Evolutionary conservation across 768 basidiomycete genomes (phyloP).

Genomic region (Termitomyces sp.): DNA sequence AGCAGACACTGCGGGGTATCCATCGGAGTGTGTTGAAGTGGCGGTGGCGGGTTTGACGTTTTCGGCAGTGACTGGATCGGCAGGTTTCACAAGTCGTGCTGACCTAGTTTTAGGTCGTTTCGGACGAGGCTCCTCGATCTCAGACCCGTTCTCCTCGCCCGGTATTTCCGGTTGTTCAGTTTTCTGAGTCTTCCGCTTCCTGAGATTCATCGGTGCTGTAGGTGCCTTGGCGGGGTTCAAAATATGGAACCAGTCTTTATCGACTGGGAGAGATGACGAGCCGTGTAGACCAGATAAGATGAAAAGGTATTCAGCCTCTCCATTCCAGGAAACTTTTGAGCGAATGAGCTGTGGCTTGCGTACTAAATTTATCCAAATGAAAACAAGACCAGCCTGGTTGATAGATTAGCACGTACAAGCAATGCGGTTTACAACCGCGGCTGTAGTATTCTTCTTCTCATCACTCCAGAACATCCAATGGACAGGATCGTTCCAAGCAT

Average conservation of each 20-base stretch:
- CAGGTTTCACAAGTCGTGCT: slow-evolving; percentile 10
- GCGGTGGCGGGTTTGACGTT: slow-evolving; percentile 7
- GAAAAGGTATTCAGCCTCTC: slow-evolving; percentile 35
- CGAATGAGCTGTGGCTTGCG: slow-evolving; percentile 36
- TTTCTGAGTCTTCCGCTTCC: slow-evolving; percentile 31
- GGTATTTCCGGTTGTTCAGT: slow-evolving; percentile 22
- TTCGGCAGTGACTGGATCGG: slow-evolving; percentile 2
- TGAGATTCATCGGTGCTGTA: slow-evolving; percentile 27
- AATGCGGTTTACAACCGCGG: slow-evolving; percentile 50
- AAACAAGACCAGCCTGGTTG: background rate
- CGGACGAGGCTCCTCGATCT: slow-evolving; percentile 25
- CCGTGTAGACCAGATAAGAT: slow-evolving; percentile 33
- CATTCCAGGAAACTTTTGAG: slow-evolving; percentile 42
- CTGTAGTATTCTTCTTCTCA: slow-evolving; percentile 45
- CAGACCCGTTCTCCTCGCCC: slow-evolving; percentile 23
- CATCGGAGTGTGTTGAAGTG: background rate
- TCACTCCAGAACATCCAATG: slow-evolving; percentile 68
- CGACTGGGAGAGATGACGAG: slow-evolving; percentile 26
- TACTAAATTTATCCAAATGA: slow-evolving; percentile 23
- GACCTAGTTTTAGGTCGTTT: slow-evolving; percentile 24
- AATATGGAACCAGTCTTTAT: slow-evolving; percentile 30
- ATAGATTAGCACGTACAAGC: slow-evolving; percentile 39
- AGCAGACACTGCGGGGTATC: slow-evolving; percentile 2
- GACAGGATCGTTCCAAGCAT: slow-evolving; percentile 48
- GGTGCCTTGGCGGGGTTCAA: slow-evolving; percentile 30